Evolutionary conservation across 2,329 filamentous ascomycete genomes (phyloP), one percentile per base, ranked within the genome.

Genomic region (Trichoderma atroviride): DNA sequence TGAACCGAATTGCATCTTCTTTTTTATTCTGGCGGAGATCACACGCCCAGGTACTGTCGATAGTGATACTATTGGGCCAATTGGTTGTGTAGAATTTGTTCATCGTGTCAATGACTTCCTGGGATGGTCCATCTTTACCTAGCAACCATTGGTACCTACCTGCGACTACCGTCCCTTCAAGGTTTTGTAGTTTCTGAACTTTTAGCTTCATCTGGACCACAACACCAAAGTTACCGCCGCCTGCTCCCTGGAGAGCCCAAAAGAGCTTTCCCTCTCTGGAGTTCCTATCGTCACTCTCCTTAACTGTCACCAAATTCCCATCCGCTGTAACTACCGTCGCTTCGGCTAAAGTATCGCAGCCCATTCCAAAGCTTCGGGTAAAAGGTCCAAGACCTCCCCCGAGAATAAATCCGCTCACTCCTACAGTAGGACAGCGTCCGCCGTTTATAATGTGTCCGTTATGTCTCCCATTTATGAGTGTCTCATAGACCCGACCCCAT

Each of bases 381-480:
- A 81, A 77, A 0, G 73, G 72, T 3, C 78, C 77, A 0, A 70
- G 65, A 11, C 80, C 80, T 5, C 79, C 80, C 1, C 79, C 79
- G 5, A 80, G 75, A 7, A 80, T 68, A 73, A 79, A 81, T 0
- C 80, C 80, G 14, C 78, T 72, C 4, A 81, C 72, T 7, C 80
- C 79, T 2, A 81, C 80, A 52, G 73, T 72, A 16, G 77, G 76
- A 40, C 76, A 78, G 5, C 76, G 71, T 2, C 77, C 76, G 9
- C 77, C 77, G 22, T 77, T 77, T 53, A 76, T 70, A 2, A 74
- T 70, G 7, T 52, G 70, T 1, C 74, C 74, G 7, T 77, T 57
- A 9, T 73, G 63, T 0, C 69, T 31, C 1, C 71, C 72, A 58
- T 56, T 61, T 16, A 77, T 67, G 3, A 79, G 68, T 2, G 61